A percentile compares a stretch with the other conserved stretches of the same genome.
These are phyloP conservation scores for Solanum bulbocastanum DNA, from an alignment of 257 asterid genomes.

Conservation along the genomic window DNA sequence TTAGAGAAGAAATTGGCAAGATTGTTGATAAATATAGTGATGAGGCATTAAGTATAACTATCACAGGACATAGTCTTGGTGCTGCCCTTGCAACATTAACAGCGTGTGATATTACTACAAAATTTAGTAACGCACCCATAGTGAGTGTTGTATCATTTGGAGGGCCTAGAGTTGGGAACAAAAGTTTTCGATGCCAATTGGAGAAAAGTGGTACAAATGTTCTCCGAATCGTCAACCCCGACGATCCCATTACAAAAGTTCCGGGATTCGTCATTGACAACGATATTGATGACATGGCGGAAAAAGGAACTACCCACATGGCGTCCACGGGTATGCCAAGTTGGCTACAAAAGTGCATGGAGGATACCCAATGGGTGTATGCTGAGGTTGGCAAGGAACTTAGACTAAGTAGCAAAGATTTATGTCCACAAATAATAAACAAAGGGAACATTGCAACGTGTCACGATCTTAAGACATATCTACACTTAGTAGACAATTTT, in stretches of 20 bases:
- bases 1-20: constrained; percentile 30
- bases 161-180: constrained; percentile 82
- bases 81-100: constrained; percentile 84
- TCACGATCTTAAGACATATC: constrained; percentile 37
- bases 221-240: constrained; percentile 65
- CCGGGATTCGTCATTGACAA: constrained; percentile 56
- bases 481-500: neutral
- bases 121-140: constrained; percentile 44
- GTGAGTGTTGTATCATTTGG: constrained; percentile 95
- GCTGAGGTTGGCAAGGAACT: constrained; percentile 86
- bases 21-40: constrained; percentile 37
- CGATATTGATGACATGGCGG: neutral
- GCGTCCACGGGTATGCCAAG: constrained; percentile 11
- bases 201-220: constrained; percentile 54
- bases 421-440: constrained; percentile 23
- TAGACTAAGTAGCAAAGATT: constrained; percentile 47
- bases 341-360: constrained; percentile 47
- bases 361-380: constrained; percentile 66
- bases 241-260: constrained; percentile 65
- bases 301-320: neutral
- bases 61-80: constrained; percentile 92
- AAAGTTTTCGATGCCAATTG: constrained; percentile 32
- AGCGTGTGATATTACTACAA: constrained; percentile 55
- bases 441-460: constrained; percentile 44
- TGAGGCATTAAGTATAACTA: constrained; percentile 68